Percentiles rank a stretch among this genome's conserved stretches.
phyloP scores from a whole-genome alignment of 306 rosid genomes.

The Vigna radiata region DNA sequence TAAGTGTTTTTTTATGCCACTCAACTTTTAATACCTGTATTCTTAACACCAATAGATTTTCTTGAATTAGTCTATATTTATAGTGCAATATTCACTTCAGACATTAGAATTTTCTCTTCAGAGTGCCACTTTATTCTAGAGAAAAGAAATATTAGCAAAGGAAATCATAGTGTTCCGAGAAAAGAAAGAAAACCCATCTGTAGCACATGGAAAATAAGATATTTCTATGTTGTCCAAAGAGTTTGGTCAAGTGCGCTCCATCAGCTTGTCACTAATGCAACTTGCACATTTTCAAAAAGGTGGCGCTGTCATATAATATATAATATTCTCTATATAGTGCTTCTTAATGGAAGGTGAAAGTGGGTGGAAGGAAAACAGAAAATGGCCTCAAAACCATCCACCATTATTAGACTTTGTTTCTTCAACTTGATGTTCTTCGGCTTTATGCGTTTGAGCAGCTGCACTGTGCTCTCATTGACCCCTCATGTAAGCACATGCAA shows the following conservation, averaged over 20 bases:
- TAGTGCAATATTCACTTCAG: no score
- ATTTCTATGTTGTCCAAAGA: slow-evolving; percentile 24
- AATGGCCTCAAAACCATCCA: slow-evolving; percentile 45
- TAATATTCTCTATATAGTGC: slow-evolving; percentile 34
- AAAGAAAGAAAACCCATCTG: slow-evolving; percentile 36
- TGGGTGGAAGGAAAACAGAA: slow-evolving; percentile 1
- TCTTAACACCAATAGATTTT: no score
- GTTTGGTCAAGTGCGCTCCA: slow-evolving; percentile 73
- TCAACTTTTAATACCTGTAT: no score
- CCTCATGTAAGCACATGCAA: slow-evolving; percentile 54
- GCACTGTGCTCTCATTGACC: slow-evolving; percentile 29
- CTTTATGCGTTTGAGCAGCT: slow-evolving; percentile 44
- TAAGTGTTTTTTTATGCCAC: no score
- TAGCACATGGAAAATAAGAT: slow-evolving; percentile 35
- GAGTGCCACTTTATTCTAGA: no score
- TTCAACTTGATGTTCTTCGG: slow-evolving; percentile 44
- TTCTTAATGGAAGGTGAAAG: slow-evolving; percentile 32
- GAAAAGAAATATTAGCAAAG: no score
- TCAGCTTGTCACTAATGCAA: slow-evolving; percentile 51
- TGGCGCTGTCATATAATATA: neutral
- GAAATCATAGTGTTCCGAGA: slow-evolving; percentile 15
- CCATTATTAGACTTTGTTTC: slow-evolving; percentile 45
- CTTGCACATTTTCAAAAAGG: slow-evolving; percentile 46
- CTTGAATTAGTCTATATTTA: no score
- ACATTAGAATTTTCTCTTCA: neutral